phyloP scores from a whole-genome alignment of 2,329 filamentous ascomycete genomes.

The Cadophora luteo-olivacea region DNA sequence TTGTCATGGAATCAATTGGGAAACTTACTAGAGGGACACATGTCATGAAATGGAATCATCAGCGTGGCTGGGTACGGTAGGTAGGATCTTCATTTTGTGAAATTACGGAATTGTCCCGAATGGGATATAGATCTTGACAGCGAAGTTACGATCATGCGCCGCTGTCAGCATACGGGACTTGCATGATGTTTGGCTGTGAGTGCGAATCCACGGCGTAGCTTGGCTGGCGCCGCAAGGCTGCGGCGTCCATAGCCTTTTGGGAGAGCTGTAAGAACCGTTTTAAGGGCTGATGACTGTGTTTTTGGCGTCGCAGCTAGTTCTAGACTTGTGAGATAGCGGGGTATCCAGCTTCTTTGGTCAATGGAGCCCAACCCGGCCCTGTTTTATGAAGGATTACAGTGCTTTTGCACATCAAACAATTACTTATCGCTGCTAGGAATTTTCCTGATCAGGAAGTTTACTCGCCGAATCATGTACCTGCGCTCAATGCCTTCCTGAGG shows the following conservation, averaged over 20 bases:
- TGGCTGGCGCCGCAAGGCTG: constrained; percentile 15
- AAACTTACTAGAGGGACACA: neutral
- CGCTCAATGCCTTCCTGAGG: neutral
- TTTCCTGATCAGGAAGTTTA: neutral
- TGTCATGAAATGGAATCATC: constrained; percentile 3
- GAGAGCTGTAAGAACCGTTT: neutral
- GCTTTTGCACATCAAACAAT: neutral
- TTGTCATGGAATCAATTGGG: neutral
- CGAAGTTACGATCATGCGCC: constrained; percentile 5
- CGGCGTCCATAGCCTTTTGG: constrained; percentile 13
- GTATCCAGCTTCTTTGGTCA: neutral
- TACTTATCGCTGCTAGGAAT: neutral
- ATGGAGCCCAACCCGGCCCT: neutral
- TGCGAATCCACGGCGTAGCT: constrained; percentile 1
- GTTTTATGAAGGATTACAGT: neutral
- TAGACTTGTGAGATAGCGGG: constrained; percentile 8
- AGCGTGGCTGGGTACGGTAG: neutral
- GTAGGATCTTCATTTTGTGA: constrained; percentile 7
- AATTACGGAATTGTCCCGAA: neutral
- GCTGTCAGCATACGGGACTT: constrained; percentile 2
- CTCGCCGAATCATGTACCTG: neutral
- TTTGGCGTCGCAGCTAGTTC: neutral
- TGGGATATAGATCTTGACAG: neutral
- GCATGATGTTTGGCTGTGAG: constrained; percentile 11
- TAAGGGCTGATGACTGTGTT: constrained; percentile 7